These are phyloP conservation scores for Aspergillus intermedius DNA, from an alignment of 2,329 filamentous ascomycete species.

Conservation along the genomic window DNA sequence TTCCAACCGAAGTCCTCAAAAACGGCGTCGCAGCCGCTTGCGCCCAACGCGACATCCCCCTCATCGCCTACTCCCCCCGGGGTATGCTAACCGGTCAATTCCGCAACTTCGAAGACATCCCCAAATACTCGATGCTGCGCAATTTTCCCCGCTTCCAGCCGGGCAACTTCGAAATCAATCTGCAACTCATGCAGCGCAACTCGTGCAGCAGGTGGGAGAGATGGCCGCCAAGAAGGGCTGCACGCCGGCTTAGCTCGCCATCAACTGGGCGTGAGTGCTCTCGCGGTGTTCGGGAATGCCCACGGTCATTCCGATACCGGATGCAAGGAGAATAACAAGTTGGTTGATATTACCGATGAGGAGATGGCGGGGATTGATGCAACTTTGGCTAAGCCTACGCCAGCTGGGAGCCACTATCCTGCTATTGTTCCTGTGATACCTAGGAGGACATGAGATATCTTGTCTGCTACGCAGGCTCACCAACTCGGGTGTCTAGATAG, in stretches of 20 bases:
- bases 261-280: constrained; percentile 55
- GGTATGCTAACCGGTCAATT: constrained; percentile 51
- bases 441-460: too few relatives aligned
- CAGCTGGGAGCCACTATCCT: not conserved
- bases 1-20: constrained; percentile 47
- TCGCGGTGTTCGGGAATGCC: constrained; percentile 49
- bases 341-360: constrained; percentile 18
- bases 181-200: constrained; percentile 53
- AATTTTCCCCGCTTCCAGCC: constrained; percentile 54
- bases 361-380: constrained; percentile 22
- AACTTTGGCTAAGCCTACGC: constrained; percentile 4
- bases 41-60: constrained; percentile 58
- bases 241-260: constrained; percentile 58
- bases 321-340: constrained; percentile 25
- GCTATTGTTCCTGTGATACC: too few relatives aligned
- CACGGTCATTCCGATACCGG: constrained; percentile 26
- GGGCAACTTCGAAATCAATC: constrained; percentile 58
- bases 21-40: constrained; percentile 48
- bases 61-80: constrained; percentile 66
- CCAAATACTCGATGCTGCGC: constrained; percentile 41
- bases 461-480: too few relatives aligned
- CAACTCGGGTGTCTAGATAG: too few relatives aligned
- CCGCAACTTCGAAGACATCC: constrained; percentile 49
- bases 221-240: constrained; percentile 56
- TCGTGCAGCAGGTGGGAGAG: constrained; percentile 52